Evolutionary conservation across 192 early-diverging fungal genomes (phyloP), one percentile per base, ranked within the genome.

Genomic region (Backusella morwellensis): DNA sequence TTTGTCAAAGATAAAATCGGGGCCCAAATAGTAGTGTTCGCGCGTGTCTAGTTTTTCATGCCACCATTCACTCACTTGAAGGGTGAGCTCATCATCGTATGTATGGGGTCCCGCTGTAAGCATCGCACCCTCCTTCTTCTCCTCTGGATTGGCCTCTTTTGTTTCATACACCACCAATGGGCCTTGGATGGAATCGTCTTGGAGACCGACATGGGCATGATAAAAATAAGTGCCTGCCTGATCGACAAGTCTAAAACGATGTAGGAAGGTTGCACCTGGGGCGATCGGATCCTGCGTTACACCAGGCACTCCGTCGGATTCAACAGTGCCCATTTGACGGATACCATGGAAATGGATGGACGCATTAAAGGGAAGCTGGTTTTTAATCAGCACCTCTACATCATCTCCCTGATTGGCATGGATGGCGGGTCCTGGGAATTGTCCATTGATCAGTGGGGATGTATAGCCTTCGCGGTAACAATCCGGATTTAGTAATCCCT

Each of bases 281-380:
- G 80, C 79, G 44, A 90, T 90, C 2, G 87, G 84, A 73, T 81
- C 78, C 36, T 88, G 86, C 66, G 88, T 93, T 82, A 90, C 85
- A 21, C 89, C 91, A 17, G 93, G 90, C 12, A 86, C 85, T 50
- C 88, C 88, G 34, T 89, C 88, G 11, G 82, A 81, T 35, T 80
- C 84, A 4, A 70, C 76, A 2, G 84, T 78, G 12, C 70, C 72
- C 0, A 72, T 36, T 73, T 87, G 86, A 0, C 78, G 84, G 21
- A 88, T 76, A 8, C 88, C 88, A 76, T 89, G 87, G 69, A 81
- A 86, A 73, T 89, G 88, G 34, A 89, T 74, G 4, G 79, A 79
- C 9, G 66, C 54, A 34, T 41, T 42, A 0, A 5, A n/a, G 21
- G 80, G 75, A 6, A 85, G 36, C 7, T 79, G 50, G 72, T 89